Evolutionary conservation across 495 filamentous ascomycete genomes (phyloP).

Genomic region (Lentithecium fluviatile): DNA sequence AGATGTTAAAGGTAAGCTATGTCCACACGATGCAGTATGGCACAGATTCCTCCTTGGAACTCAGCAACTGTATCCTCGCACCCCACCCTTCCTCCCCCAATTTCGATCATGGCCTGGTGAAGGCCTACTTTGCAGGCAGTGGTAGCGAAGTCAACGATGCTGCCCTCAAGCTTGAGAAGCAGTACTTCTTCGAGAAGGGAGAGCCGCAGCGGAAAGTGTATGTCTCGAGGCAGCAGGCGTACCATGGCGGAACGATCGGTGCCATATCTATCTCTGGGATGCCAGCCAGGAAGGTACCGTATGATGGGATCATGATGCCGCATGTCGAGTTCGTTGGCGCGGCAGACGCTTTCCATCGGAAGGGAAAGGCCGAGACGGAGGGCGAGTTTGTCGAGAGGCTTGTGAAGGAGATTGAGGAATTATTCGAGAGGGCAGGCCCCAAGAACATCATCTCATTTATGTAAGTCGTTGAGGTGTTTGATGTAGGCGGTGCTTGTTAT

Average conservation of each 20-base stretch:
- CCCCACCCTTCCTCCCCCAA: not conserved
- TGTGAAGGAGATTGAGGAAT: slow-evolving; percentile 64
- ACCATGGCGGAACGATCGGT: slow-evolving; percentile 73
- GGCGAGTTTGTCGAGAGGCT: slow-evolving; percentile 54
- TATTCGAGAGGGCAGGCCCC: slow-evolving; percentile 69
- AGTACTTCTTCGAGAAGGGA: slow-evolving; percentile 60
- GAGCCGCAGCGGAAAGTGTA: slow-evolving; percentile 54
- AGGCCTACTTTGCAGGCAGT: slow-evolving; percentile 8
- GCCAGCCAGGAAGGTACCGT: slow-evolving; percentile 59
- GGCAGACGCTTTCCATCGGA: slow-evolving; percentile 66
- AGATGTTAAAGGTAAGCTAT: slow-evolving; percentile 53
- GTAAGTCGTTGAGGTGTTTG: too few relatives aligned
- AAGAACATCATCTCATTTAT: slow-evolving; percentile 42
- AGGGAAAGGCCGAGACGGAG: slow-evolving; percentile 38
- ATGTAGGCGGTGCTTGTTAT: slow-evolving; percentile 72
- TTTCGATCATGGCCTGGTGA: not conserved
- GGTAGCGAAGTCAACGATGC: slow-evolving; percentile 67
- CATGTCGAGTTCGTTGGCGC: slow-evolving; percentile 59
- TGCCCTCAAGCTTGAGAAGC: slow-evolving; percentile 63
- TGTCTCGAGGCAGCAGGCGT: slow-evolving; percentile 68
- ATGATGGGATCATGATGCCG: slow-evolving; percentile 58
- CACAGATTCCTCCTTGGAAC: too few relatives aligned
- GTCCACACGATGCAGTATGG: slow-evolving; percentile 45
- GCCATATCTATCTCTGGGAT: slow-evolving; percentile 65
- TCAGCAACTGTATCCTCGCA: not conserved